Conservation (phyloP, 306 rosid species). For the Vicia faba region DNA sequence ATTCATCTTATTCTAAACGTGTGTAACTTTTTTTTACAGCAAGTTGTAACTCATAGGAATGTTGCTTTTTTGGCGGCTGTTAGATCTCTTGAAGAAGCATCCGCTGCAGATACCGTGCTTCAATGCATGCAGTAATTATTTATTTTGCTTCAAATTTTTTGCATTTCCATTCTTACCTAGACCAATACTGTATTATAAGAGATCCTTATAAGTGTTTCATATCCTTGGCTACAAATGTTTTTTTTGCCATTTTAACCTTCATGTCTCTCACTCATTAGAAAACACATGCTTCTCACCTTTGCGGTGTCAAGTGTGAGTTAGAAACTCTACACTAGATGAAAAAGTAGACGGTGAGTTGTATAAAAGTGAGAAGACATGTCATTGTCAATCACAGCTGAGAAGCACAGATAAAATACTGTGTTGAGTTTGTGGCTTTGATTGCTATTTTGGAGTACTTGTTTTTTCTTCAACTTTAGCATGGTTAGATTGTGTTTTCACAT, state of each 20-base stretch:
- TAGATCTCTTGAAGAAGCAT: conserved; percentile 64
- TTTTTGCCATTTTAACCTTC: neutral
- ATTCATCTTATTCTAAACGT: neutral
- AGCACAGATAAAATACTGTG: too few relatives aligned
- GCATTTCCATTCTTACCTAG: conserved; percentile 5
- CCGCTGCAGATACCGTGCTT: conserved; percentile 58
- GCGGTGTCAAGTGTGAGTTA: too few relatives aligned
- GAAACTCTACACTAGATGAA: too few relatives aligned
- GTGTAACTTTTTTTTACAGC: conserved; percentile 46
- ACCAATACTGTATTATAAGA: neutral
- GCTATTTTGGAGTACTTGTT: too few relatives aligned
- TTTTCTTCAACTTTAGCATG: too few relatives aligned
- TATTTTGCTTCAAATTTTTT: conserved; percentile 1
- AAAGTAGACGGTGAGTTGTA: too few relatives aligned
- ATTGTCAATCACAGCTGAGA: too few relatives aligned
- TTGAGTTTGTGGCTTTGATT: too few relatives aligned
- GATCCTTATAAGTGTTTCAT: neutral
- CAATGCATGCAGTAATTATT: conserved; percentile 64
- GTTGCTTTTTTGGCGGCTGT: conserved; percentile 56
- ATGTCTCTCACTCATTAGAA: neutral
- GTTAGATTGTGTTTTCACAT: too few relatives aligned
- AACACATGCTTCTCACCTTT: neutral
- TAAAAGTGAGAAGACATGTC: too few relatives aligned
- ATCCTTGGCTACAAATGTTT: neutral
- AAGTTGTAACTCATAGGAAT: conserved; percentile 51